Conservation (phyloP, 768 basidiomycete species). For the Filobasidium floriforme region DNA sequence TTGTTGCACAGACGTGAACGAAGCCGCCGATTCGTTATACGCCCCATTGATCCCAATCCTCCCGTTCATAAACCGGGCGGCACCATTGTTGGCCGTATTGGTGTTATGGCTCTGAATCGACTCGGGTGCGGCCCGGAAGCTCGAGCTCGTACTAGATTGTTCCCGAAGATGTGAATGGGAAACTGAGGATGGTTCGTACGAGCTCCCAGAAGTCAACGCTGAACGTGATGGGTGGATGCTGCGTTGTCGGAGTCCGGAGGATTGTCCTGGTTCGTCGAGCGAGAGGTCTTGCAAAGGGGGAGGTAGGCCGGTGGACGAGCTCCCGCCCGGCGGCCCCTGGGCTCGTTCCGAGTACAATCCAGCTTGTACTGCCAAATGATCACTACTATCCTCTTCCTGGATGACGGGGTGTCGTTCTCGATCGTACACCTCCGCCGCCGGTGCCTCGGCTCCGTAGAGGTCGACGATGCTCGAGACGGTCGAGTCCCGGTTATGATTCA, state of each 20-base stretch:
- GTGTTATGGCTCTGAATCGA: background rate
- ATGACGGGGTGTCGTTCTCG: background rate
- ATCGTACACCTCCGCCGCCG: background rate
- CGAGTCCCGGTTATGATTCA: slow-evolving; percentile 7
- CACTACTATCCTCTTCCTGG: background rate
- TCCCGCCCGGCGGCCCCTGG: too few species aligned
- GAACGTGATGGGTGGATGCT: too few species aligned
- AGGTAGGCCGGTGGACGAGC: too few species aligned
- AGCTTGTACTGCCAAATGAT: background rate
- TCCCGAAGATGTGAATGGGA: background rate
- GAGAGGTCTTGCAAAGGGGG: too few species aligned
- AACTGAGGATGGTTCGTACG: too few species aligned
- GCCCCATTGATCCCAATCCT: background rate
- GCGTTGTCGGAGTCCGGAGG: too few species aligned
- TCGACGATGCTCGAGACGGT: slow-evolving; percentile 6
- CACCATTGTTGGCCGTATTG: too few species aligned
- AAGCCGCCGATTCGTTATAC: slow-evolving; percentile 3
- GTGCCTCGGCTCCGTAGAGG: background rate
- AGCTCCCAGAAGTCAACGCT: too few species aligned
- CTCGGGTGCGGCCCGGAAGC: background rate
- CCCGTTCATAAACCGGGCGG: background rate
- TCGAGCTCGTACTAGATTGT: background rate
- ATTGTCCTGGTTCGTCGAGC: too few species aligned
- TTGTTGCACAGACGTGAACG: slow-evolving; percentile 28
- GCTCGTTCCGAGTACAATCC: background rate